These are phyloP conservation scores for Auriscalpium vulgare DNA, from an alignment of 768 basidiomycete genomes.

Conservation along the genomic window DNA sequence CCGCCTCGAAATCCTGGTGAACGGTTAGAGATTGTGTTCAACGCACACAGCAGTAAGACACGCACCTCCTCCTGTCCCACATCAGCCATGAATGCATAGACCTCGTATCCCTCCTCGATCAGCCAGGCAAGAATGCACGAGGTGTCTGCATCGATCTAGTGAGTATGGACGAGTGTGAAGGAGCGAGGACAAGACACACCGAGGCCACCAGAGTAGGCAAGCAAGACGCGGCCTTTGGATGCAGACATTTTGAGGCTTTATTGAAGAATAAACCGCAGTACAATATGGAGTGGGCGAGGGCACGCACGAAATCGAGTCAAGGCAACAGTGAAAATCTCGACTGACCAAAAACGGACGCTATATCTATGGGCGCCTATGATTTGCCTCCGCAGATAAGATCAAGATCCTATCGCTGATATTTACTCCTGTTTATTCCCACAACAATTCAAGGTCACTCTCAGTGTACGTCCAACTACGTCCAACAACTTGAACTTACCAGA, in stretches of 20 bases:
- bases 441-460: no score
- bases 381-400: no score
- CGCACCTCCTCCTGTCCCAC: constrained; percentile 84
- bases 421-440: no score
- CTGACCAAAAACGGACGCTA: not conserved
- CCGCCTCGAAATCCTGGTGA: constrained; percentile 84
- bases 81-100: constrained; percentile 95
- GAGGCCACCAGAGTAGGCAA: constrained; percentile 97
- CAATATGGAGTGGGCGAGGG: no score
- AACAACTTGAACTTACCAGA: no score
- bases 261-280: no score
- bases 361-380: not conserved
- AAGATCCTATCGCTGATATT: no score
- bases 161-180: not conserved
- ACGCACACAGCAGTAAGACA: not conserved
- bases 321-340: not conserved
- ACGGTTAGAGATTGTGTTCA: constrained; percentile 1
- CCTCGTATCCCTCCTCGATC: constrained; percentile 97
- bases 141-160: constrained; percentile 54
- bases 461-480: no score
- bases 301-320: not conserved
- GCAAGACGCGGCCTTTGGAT: constrained; percentile 75
- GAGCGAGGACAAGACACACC: constrained; percentile 52
- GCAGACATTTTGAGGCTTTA: constrained; percentile 31
- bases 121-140: constrained; percentile 99